Evolutionary conservation across 805 yeast species (phyloP).

Genomic region (Candida golubevii): DNA sequence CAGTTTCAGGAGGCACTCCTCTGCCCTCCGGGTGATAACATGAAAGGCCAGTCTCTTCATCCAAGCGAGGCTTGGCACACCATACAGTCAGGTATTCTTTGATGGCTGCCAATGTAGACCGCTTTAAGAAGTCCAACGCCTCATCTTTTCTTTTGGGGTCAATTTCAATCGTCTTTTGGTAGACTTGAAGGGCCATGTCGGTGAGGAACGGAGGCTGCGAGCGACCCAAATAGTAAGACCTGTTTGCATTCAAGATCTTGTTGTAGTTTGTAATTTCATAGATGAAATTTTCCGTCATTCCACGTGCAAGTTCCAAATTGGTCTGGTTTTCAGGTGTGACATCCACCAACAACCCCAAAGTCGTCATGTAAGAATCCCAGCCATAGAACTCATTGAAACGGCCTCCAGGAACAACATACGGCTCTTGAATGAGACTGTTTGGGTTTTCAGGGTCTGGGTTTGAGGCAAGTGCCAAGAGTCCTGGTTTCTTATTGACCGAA

Average conservation of each 20-base stretch:
- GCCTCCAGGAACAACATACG: constrained; percentile 96
- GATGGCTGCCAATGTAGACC: constrained; percentile 74
- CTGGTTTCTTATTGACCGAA: constrained; percentile 78
- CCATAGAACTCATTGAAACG: constrained; percentile 95
- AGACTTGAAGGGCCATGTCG: constrained; percentile 78
- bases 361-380: constrained; percentile 95
- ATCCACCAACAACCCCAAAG: constrained; percentile 73
- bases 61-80: constrained; percentile 71
- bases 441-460: constrained; percentile 53
- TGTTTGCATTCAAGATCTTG: constrained; percentile 87
- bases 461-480: constrained; percentile 78
- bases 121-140: constrained; percentile 56
- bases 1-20: constrained; percentile 98
- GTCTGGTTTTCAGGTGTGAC: constrained; percentile 31
- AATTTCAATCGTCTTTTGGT: constrained; percentile 49
- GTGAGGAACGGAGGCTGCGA: constrained; percentile 97
- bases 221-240: constrained; percentile 84
- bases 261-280: constrained; percentile 90
- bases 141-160: constrained; percentile 15
- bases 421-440: constrained; percentile 55
- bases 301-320: constrained; percentile 67
- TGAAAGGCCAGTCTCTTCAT: constrained; percentile 70
- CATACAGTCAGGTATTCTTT: constrained; percentile 82
- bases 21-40: constrained; percentile 85
- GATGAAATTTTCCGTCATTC: constrained; percentile 88